Evolutionary conservation across 495 filamentous ascomycete species (phyloP).

Genomic region (Usnea hakonensis): DNA sequence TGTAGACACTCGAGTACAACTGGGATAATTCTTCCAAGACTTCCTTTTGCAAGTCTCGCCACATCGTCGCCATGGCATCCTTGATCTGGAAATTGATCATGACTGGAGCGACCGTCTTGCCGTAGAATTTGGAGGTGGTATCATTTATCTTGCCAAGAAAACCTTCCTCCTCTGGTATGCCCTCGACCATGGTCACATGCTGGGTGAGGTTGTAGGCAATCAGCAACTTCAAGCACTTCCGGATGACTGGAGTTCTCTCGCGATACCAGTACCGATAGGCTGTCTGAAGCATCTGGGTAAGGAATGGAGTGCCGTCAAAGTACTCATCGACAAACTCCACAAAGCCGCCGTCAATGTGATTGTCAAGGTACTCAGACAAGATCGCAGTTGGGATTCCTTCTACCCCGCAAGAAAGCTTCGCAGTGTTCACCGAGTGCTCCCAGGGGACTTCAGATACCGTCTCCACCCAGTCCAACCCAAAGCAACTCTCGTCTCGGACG

Average conservation of each 20-base stretch:
- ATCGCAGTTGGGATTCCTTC: conserved; percentile 70
- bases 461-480: conserved; percentile 86
- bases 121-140: conserved; percentile 67
- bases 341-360: conserved; percentile 70
- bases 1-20: conserved; percentile 89
- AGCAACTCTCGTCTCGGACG: conserved; percentile 85
- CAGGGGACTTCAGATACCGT: conserved; percentile 60
- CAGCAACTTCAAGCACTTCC: conserved; percentile 84
- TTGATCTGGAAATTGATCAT: conserved; percentile 99
- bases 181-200: conserved; percentile 87
- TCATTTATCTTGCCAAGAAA: conserved; percentile 75
- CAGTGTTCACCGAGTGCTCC: conserved; percentile 75
- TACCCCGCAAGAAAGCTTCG: conserved; percentile 73
- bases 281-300: conserved; percentile 90
- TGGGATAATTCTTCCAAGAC: conserved; percentile 83
- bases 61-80: conserved; percentile 88
- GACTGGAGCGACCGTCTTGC: conserved; percentile 83
- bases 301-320: conserved; percentile 86
- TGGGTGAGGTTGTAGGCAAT: conserved; percentile 88
- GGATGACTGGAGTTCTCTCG: conserved; percentile 73
- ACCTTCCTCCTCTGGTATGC: conserved; percentile 67
- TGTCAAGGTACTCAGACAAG: conserved; percentile 82
- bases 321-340: conserved; percentile 87
- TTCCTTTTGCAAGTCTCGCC: conserved; percentile 91
- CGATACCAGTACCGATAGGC: conserved; percentile 82